Base-by-base conservation (phyloP, 257 asterid species). In the Przewalskia tangutica region DNA sequence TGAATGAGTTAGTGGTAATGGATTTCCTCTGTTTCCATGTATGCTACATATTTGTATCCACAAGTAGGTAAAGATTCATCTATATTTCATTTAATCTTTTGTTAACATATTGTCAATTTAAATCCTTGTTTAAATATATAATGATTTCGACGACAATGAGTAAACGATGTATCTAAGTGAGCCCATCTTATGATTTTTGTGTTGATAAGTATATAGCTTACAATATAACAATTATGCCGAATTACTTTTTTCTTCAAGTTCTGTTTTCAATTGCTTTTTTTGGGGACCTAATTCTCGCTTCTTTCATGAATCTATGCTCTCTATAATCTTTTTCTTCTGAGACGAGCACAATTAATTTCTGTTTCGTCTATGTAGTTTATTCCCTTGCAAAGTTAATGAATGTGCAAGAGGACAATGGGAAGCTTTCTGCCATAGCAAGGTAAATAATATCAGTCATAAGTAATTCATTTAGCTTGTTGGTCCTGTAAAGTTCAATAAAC, bases 401-500 rank as follows among this genome's bases (percentile, higher is more conserved):
- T 83, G 96, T 94, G 89, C 92, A 92, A 90, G 99, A 94, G 84
- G 98, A 96, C 85, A 88, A 92, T 64, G 87, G 98, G 68, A 89
- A 82, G 83, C 89, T 96, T 77, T 96, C 99, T 71, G 97, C 99
- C 76, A 96, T 96, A 82, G 98, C 98, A 63, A 94, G 99, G 99
- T 94, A 86, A 53, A 51, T 59, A 8, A 51, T 38, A 8, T 42
- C 55, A 68, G 55, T 42, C 51, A 2, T 42, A 2, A 42, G 9
- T 68, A 8, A 9, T 68, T 68, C 55, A 4, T 1, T n/a, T 42
- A 68, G 77, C 77, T 67, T 67, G 77, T 67, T 17, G 16, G 27
- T 66, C 2, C 32, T 66, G 38, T 36, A 8, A 14, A 3, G 4
- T 66, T 13, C 65, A 59, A 20, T 18, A 14, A 54, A 54, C n/a